phyloP scores from a whole-genome alignment of 345 rosid genomes.

The Dimocarpus longan region DNA sequence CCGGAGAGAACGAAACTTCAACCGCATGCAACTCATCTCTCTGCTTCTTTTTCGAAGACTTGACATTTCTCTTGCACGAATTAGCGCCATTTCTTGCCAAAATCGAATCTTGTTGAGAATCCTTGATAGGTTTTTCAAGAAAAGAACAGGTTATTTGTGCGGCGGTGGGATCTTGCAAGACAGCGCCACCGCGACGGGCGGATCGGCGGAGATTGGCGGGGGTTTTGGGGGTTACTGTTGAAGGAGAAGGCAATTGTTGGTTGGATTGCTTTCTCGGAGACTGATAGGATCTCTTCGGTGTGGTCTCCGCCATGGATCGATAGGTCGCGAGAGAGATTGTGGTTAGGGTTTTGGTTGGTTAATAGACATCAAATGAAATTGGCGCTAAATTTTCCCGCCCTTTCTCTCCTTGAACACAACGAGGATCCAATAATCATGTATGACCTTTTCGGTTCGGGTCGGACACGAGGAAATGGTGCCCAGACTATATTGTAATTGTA shows the following conservation, averaged over 20 bases:
- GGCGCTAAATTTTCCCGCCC: conserved; percentile 78
- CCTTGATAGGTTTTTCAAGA: conserved; percentile 7
- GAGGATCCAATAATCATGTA: too few species aligned
- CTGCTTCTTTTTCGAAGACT: conserved; percentile 9
- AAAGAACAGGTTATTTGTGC: conserved; percentile 11
- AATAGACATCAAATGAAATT: conserved; percentile 17
- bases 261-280: conserved; percentile 35
- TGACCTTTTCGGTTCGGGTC: too few species aligned
- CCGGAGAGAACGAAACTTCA: conserved; percentile 47
- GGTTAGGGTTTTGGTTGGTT: conserved; percentile 6
- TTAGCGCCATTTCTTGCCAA: background rate
- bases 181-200: conserved; percentile 30
- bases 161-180: conserved; percentile 26
- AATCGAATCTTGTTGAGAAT: conserved; percentile 12
- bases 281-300: conserved; percentile 37
- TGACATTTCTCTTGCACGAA: conserved; percentile 4
- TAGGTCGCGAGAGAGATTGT: conserved; percentile 2
- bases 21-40: conserved; percentile 20
- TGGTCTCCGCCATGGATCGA: conserved; percentile 54
- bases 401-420: conserved; percentile 10
- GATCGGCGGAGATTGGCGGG: conserved; percentile 63
- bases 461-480: too few species aligned
- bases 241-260: conserved; percentile 16
- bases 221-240: conserved; percentile 48
- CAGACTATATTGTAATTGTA: too few species aligned